phyloP scores from a whole-genome alignment of 2,329 filamentous ascomycete species.

The Ceratocystis variospora region DNA sequence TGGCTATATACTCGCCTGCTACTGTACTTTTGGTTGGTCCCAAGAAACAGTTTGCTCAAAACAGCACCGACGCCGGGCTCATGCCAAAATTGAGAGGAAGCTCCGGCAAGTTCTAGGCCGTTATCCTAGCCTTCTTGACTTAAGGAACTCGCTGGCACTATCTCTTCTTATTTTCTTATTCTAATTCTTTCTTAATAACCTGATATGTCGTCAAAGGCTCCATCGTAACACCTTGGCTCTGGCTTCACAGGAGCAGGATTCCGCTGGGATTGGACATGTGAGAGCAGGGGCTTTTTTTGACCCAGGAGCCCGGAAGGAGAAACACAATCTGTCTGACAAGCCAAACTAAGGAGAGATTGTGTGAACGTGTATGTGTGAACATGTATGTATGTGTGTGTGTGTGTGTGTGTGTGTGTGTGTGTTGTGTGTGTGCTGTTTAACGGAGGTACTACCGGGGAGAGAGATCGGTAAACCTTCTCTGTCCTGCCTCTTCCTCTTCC shows the following conservation, averaged over 20 bases:
- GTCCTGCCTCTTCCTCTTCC: no score
- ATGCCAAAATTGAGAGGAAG: not conserved
- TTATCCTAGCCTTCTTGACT: not conserved
- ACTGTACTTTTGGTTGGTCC: not conserved
- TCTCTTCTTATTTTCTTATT: not conserved
- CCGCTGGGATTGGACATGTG: slow-evolving; percentile 5
- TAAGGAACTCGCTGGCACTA: not conserved
- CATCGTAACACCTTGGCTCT: not conserved
- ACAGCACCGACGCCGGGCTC: not conserved
- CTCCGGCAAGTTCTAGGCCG: not conserved
- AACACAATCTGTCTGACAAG: slow-evolving; percentile 2
- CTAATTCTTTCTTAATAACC: not conserved
- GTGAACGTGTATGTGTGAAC: no score
- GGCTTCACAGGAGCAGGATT: slow-evolving; percentile 2
- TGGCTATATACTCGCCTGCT: no score
- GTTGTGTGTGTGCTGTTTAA: not conserved
- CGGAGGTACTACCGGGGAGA: not conserved
- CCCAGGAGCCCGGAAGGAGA: slow-evolving; percentile 6
- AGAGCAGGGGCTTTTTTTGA: slow-evolving; percentile 4
- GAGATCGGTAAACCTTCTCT: no score
- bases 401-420: not conserved
- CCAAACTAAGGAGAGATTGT: not conserved
- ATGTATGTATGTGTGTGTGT: not conserved
- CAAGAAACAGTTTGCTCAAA: not conserved
- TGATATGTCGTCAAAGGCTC: not conserved